A percentile compares a stretch with the other conserved stretches of the same genome.
Conservation (phyloP, 352 stramenopile species). For the Phytophthora ohioensis region DNA sequence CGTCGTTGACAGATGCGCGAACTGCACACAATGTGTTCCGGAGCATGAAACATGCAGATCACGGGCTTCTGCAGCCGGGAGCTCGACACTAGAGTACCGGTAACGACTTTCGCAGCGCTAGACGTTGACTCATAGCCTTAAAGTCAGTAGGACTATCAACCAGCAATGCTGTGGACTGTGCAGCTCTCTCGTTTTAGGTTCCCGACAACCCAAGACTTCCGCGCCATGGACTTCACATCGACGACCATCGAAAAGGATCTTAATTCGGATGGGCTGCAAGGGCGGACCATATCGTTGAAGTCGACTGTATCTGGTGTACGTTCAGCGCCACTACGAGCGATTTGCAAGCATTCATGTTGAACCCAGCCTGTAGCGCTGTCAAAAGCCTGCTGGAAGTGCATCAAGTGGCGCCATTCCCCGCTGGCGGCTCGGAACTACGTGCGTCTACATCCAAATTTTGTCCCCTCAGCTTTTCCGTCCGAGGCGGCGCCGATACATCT, state of each 20-base stretch:
- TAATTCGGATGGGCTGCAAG: not conserved
- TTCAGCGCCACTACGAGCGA: not conserved
- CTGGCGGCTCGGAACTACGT: conserved; percentile 9
- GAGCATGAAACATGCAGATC: no score
- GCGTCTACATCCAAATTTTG: conserved; percentile 6
- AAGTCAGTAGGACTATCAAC: no score
- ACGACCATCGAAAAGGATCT: conserved; percentile 11
- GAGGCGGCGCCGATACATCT: not conserved
- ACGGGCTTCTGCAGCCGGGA: not conserved
- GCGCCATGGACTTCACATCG: not conserved
- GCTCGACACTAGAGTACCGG: not conserved
- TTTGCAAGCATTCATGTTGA: not conserved
- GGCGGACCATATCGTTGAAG: conserved; percentile 15
- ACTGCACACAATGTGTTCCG: not conserved
- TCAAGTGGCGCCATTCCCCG: conserved; percentile 10
- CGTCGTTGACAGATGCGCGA: not conserved
- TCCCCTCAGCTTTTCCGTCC: not conserved
- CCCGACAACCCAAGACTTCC: not conserved
- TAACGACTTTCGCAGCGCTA: not conserved
- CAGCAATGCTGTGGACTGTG: not conserved
- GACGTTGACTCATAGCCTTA: no score
- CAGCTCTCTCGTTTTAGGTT: not conserved
- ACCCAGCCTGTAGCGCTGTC: not conserved
- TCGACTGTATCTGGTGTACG: conserved; percentile 2
- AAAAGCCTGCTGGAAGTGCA: conserved; percentile 1